phyloP scores from a whole-genome alignment of 2,329 filamentous ascomycete genomes.

The Neospermospora avenae region DNA sequence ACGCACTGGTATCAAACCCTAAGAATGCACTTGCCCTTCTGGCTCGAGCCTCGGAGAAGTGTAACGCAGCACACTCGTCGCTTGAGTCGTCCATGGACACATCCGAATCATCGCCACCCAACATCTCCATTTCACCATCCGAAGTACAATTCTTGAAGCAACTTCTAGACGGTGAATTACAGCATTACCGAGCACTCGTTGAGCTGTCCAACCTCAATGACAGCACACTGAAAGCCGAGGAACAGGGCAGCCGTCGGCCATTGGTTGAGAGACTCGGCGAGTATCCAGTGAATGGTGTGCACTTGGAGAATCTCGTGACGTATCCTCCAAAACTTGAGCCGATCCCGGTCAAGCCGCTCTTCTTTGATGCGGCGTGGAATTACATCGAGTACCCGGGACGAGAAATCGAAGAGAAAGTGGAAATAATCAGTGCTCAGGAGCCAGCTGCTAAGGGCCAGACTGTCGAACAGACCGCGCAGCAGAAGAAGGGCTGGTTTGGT shows the following conservation, averaged over 20 bases:
- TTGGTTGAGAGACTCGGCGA: constrained; percentile 72
- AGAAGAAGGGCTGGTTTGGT: constrained; percentile 75
- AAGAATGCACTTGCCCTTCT: constrained; percentile 84
- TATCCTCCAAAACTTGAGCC: constrained; percentile 82
- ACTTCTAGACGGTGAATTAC: constrained; percentile 68
- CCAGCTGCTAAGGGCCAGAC: constrained; percentile 32
- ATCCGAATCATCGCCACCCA: constrained; percentile 51
- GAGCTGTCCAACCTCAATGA: constrained; percentile 66
- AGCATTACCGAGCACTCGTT: constrained; percentile 80
- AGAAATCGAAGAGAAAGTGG: constrained; percentile 34
- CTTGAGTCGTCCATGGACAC: constrained; percentile 40
- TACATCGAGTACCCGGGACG: constrained; percentile 88
- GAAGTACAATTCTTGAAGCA: constrained; percentile 57
- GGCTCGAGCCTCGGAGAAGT: constrained; percentile 65
- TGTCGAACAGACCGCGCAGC: constrained; percentile 41
- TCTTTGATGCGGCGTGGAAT: constrained; percentile 96
- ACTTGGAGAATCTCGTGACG: constrained; percentile 76
- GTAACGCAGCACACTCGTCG: constrained; percentile 47
- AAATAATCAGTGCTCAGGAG: constrained; percentile 17
- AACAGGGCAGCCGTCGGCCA: constrained; percentile 44
- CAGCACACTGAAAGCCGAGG: constrained; percentile 33
- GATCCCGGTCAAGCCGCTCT: constrained; percentile 90
- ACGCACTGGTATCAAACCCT: constrained; percentile 68
- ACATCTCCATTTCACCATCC: constrained; percentile 61
- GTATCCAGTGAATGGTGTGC: constrained; percentile 66